A percentile compares a stretch with the other conserved stretches of the same genome.
Conservation (phyloP, 257 asterid species). For the Solanum dulcamara region DNA sequence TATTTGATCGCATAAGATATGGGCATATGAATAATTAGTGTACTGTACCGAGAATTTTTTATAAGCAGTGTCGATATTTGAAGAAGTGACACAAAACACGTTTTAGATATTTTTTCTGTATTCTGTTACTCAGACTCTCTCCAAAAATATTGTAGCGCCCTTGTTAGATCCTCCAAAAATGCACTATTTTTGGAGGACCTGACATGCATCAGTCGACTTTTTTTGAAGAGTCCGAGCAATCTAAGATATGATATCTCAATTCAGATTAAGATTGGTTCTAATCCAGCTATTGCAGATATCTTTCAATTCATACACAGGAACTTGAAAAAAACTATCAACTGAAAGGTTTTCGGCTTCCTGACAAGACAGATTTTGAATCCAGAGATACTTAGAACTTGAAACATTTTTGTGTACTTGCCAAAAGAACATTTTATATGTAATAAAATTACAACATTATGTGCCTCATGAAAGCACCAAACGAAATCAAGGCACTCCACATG, state of each 20-base stretch:
- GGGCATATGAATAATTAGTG: background rate
- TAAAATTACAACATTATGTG: background rate
- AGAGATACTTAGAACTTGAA: background rate
- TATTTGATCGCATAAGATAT: background rate
- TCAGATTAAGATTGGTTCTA: background rate
- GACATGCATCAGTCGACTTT: background rate
- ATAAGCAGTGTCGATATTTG: background rate
- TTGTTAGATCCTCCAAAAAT: background rate
- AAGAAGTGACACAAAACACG: background rate
- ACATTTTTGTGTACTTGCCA: background rate
- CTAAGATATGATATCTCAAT: background rate
- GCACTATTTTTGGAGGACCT: background rate
- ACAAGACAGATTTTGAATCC: background rate
- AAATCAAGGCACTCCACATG: background rate
- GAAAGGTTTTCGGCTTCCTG: background rate
- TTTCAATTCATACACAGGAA: background rate
- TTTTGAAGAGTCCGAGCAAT: background rate
- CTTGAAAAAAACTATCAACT: background rate
- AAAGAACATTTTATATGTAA: background rate
- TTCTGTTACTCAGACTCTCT: background rate
- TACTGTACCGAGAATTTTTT: fast-evolving
- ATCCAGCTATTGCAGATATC: background rate
- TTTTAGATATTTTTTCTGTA: background rate
- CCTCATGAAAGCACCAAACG: background rate
- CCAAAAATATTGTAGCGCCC: background rate